A percentile compares a stretch with the other conserved stretches of the same genome.
phyloP scores from a whole-genome alignment of 768 basidiomycete species.

The Suillus subluteus region DNA sequence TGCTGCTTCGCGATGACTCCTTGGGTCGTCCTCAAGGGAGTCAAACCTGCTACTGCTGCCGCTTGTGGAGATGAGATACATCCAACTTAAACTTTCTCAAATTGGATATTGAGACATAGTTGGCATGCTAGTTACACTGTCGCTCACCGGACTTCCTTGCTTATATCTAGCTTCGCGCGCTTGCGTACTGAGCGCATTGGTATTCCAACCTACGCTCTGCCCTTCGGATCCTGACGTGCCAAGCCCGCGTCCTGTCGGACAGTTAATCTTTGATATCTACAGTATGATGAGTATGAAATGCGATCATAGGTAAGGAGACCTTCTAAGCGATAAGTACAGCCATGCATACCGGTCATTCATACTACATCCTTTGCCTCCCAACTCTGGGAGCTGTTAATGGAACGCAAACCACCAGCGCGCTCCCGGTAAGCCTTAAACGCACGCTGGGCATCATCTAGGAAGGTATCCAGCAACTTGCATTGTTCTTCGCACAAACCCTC shows the following conservation, averaged over 20 bases:
- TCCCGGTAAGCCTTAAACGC: constrained; percentile 22
- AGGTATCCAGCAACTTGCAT: constrained; percentile 1
- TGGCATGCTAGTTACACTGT: neutral
- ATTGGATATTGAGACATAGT: neutral
- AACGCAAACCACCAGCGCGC: neutral
- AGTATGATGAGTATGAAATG: neutral
- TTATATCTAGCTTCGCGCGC: neutral
- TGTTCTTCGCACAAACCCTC: constrained; percentile 16
- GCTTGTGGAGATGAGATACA: neutral
- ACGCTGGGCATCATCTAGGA: constrained; percentile 23
- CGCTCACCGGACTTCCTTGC: neutral
- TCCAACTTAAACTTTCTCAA: constrained; percentile 23
- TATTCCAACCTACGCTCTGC: neutral
- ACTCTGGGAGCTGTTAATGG: neutral
- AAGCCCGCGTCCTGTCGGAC: neutral
- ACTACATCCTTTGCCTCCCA: neutral
- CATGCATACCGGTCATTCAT: neutral
- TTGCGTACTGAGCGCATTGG: neutral
- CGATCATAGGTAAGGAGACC: too few species aligned
- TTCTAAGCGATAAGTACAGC: neutral
- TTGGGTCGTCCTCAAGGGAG: too few species aligned
- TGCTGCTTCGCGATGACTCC: too few species aligned
- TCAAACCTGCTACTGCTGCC: too few species aligned
- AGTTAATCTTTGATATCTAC: neutral
- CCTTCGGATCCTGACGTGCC: neutral